These are phyloP conservation scores for Pugionium dolabratum DNA, from an alignment of 345 rosid genomes.

Conservation along the genomic window DNA sequence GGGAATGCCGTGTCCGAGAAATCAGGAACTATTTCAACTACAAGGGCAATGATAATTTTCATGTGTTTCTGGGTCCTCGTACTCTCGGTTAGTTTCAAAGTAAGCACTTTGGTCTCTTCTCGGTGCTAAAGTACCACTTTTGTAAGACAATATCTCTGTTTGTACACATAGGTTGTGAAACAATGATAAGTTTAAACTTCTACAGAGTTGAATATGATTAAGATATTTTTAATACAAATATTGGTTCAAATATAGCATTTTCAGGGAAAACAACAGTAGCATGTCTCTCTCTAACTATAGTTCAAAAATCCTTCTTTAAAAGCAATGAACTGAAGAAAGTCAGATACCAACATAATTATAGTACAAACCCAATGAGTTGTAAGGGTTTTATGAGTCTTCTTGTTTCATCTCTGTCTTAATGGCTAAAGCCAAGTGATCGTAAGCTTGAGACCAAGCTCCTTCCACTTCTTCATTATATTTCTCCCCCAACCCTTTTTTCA, in stretches of 20 bases:
- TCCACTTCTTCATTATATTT: slow-evolving; percentile 58
- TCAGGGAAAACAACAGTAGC: not conserved
- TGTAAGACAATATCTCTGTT: not conserved
- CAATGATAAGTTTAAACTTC: no score
- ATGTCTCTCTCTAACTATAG: not conserved
- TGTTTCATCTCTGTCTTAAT: slow-evolving; percentile 59
- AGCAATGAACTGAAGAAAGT: slow-evolving; percentile 6
- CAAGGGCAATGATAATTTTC: slow-evolving; percentile 49
- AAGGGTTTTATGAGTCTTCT: slow-evolving; percentile 23
- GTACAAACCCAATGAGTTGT: not conserved
- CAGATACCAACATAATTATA: not conserved
- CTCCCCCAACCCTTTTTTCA: slow-evolving; percentile 52
- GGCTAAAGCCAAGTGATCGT: slow-evolving; percentile 66
- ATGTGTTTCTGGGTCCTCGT: slow-evolving; percentile 68
- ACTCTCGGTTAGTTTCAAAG: slow-evolving; percentile 65
- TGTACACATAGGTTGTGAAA: not conserved
- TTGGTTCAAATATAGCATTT: not conserved
- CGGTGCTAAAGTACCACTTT: slow-evolving; percentile 41
- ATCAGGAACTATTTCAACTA: slow-evolving; percentile 38
- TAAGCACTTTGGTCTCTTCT: slow-evolving; percentile 52
- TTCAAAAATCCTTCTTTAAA: slow-evolving; percentile 6
- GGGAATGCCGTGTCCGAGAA: slow-evolving; percentile 44
- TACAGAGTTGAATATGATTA: no score
- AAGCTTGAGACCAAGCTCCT: slow-evolving; percentile 53
- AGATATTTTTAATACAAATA: no score